Evolutionary conservation across 1,284 basidiomycete genomes (phyloP).

Genomic region (Singerocomus rubriflavus): DNA sequence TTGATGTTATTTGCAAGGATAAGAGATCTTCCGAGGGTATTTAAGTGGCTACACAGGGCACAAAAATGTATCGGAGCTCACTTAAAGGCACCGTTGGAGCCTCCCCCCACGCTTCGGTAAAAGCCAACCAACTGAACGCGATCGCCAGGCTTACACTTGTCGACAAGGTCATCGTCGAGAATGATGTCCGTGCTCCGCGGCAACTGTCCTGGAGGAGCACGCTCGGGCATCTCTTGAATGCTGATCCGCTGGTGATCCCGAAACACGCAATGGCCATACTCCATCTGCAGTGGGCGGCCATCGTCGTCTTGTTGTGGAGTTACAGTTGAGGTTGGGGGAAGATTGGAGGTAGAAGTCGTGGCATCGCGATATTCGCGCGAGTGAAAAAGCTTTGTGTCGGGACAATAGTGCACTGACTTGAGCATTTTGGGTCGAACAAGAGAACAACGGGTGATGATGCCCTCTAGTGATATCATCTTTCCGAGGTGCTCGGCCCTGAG

Average conservation of each 20-base stretch:
- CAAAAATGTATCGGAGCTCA: slow-evolving; percentile 41
- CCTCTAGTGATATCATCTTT: slow-evolving; percentile 96
- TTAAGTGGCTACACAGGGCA: slow-evolving; percentile 6
- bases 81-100: slow-evolving; percentile 89
- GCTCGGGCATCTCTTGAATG: slow-evolving; percentile 99
- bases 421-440: slow-evolving; percentile 98
- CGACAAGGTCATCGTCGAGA: slow-evolving; percentile 95
- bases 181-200: slow-evolving; percentile 96
- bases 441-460: slow-evolving; percentile 97
- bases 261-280: slow-evolving; percentile 92
- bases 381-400: slow-evolving; percentile 82
- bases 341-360: slow-evolving; percentile 80
- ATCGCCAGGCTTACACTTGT: slow-evolving; percentile 97
- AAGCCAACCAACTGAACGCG: slow-evolving; percentile 96
- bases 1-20: slow-evolving; percentile 96
- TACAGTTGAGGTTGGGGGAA: slow-evolving; percentile 88
- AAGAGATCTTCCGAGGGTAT: slow-evolving; percentile 63
- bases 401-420: slow-evolving; percentile 95
- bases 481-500: slow-evolving; percentile 87
- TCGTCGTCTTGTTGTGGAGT: slow-evolving; percentile 92
- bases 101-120: slow-evolving; percentile 92
- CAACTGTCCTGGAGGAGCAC: slow-evolving; percentile 95
- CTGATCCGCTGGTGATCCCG: slow-evolving; percentile 96
- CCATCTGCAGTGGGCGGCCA: slow-evolving; percentile 84
- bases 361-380: slow-evolving; percentile 91